A percentile compares a stretch with the other conserved stretches of the same genome.
Conservation (phyloP, 1,284 basidiomycete species). For the Trichosporon coremiiforme region DNA sequence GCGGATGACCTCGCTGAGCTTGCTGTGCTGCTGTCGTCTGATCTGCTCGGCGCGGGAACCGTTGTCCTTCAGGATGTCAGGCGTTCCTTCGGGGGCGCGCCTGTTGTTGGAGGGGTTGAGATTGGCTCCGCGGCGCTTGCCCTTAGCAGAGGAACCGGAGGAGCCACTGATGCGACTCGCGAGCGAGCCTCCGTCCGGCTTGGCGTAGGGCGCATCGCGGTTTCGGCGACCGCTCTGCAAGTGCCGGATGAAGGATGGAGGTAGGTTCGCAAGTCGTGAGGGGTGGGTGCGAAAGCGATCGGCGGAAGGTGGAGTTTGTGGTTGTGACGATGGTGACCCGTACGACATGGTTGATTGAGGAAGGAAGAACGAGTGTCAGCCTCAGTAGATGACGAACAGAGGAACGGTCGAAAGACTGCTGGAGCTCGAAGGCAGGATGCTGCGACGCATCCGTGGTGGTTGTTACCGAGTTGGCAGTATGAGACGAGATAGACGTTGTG, state of each 20-base stretch:
- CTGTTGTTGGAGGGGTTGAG: constrained; percentile 31
- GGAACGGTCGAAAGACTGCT: constrained; percentile 2
- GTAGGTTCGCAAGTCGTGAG: constrained; percentile 19
- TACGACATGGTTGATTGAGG: background rate
- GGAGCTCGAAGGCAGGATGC: constrained; percentile 2
- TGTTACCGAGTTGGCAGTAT: background rate
- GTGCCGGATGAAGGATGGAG: background rate
- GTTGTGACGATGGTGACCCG: background rate
- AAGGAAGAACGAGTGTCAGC: constrained; percentile 14
- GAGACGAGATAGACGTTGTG: background rate
- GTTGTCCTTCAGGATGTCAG: constrained; percentile 32
- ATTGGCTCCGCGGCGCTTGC: constrained; percentile 22
- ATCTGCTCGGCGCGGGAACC: constrained; percentile 27
- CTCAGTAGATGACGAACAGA: constrained; percentile 4
- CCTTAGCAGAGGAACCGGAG: constrained; percentile 4
- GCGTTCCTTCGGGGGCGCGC: constrained; percentile 34
- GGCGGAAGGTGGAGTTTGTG: background rate
- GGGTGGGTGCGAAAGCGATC: constrained; percentile 12
- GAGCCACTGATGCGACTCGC: constrained; percentile 30
- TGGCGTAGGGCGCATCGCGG: constrained; percentile 33
- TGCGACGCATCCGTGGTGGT: constrained; percentile 15
- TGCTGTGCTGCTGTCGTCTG: constrained; percentile 38
- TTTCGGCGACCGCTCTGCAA: constrained; percentile 13
- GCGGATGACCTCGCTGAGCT: constrained; percentile 42
- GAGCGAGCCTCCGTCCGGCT: constrained; percentile 23